phyloP scores from a whole-genome alignment of 345 rosid species.

The Citrus glauca region DNA sequence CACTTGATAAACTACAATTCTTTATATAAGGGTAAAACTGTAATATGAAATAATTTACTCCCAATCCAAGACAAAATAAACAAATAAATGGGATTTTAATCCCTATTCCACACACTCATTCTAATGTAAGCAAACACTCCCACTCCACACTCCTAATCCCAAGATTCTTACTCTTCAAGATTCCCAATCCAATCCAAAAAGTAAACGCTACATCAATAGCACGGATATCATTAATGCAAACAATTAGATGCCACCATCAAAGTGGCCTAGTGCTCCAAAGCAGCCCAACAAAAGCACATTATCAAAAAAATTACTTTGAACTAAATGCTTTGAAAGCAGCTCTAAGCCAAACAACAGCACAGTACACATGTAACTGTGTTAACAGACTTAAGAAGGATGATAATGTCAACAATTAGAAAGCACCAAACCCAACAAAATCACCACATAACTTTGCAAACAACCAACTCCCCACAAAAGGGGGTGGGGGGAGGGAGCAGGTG shows the following conservation, averaged over 20 bases:
- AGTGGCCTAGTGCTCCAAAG: background rate
- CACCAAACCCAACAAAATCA: background rate
- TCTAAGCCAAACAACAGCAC: background rate
- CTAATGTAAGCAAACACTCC: no score
- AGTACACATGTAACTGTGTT: background rate
- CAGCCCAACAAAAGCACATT: background rate
- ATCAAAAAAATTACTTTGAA: background rate
- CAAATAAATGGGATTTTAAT: no score
- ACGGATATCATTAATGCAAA: background rate
- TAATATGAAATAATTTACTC: no score
- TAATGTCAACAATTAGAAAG: background rate
- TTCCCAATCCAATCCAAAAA: no score
- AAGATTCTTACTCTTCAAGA: rapidly evolving
- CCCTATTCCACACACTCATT: no score
- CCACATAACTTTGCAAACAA: background rate
- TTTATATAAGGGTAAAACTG: no score
- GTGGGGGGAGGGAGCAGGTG: no score
- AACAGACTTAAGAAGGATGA: background rate
- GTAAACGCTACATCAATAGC: background rate
- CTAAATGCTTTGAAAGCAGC: background rate
- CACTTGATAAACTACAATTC: no score
- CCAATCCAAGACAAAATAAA: no score
- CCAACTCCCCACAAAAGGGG: no score
- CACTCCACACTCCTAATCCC: no score
- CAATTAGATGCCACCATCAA: background rate